Evolutionary conservation across 352 stramenopile species (phyloP).

Genomic region (Pythium volutum): DNA sequence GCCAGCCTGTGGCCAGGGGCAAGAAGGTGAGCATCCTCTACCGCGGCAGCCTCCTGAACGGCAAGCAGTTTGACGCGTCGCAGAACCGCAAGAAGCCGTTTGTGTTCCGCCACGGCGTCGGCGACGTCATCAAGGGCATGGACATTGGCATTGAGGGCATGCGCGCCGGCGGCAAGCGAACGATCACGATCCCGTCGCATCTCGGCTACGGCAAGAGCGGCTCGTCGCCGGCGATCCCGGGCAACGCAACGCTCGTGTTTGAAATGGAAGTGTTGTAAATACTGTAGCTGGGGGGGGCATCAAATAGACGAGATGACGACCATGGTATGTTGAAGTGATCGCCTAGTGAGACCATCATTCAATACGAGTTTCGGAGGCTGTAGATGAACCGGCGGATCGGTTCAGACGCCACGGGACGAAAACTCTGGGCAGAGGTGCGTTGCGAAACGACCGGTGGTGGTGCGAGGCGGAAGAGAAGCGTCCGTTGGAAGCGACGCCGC

Average conservation of each 20-base stretch:
- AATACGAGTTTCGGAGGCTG: not conserved
- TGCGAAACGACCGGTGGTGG: slow-evolving; percentile 7
- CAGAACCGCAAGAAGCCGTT: slow-evolving; percentile 86
- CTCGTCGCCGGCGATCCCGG: slow-evolving; percentile 75
- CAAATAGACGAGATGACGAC: slow-evolving; percentile 3
- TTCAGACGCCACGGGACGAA: not conserved
- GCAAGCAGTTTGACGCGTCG: slow-evolving; percentile 81
- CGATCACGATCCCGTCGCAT: slow-evolving; percentile 91
- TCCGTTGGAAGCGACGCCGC: slow-evolving; percentile 12
- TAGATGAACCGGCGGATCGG: not conserved
- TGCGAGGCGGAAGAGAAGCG: not conserved
- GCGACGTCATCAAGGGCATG: slow-evolving; percentile 95
- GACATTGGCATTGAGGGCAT: slow-evolving; percentile 93
- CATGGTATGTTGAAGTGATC: not conserved
- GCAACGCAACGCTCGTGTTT: slow-evolving; percentile 93
- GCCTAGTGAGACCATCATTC: not conserved
- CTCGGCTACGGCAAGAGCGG: slow-evolving; percentile 92
- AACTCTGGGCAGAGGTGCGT: not conserved
- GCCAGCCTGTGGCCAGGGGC: slow-evolving; percentile 46
- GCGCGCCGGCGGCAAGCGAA: slow-evolving; percentile 88
- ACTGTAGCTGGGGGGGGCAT: slow-evolving; percentile 30
- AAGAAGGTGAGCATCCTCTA: slow-evolving; percentile 84
- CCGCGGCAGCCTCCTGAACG: slow-evolving; percentile 73
- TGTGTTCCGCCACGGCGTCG: slow-evolving; percentile 78
- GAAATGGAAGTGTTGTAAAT: slow-evolving; percentile 90